Base-by-base conservation (phyloP, 768 basidiomycete genomes). In the Postia placenta region DNA sequence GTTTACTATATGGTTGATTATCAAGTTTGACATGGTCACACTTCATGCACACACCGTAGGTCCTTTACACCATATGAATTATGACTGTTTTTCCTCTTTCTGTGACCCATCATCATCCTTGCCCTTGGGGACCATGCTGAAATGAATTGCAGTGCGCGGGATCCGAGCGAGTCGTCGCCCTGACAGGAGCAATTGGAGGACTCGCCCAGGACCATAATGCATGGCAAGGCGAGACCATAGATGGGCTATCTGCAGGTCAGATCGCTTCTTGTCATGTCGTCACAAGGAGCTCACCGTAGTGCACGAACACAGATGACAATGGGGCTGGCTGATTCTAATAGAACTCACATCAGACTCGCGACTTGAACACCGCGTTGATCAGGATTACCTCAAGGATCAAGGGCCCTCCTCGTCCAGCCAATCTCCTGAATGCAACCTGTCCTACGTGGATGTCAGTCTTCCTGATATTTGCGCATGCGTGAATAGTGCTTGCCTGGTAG, bases 401-500 rank as follows among this genome's bases (percentile, higher is more conserved):
- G 0, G 52, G 33, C 1, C 53, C 57, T 4, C 27, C 17, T 4
- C 11, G n/a, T 4, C 41, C 11, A 14, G 11, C 3, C 14, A 22
- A 15, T 26, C 48, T 23, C 14, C 17, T 22, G 48, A 49, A 43
- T 3, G 26, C 28, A 9, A 49, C 19, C 5, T 36, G 27, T 3
- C 48, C 48, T 49, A 20, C 22, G 17, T 11, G 12, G 24, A 22
- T 25, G 22, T 23, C 19, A 14, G 45, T 26, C 26, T 17, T 4
- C 25, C 42, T 25, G 42, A 7, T 17, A 5, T 9, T 33, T 33
- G 30, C 7, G 2, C n/a, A 33, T 25, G 17, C 17, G 7, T 33
- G 25, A 24, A 33, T 33, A 22, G 46, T 62, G 46, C 58, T 2
- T 48, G 87, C 93, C 89, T 49, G 95, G 92, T 6, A 96, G 60